phyloP scores from a whole-genome alignment of 2,329 filamentous ascomycete genomes.

The Capronia epimyces region DNA sequence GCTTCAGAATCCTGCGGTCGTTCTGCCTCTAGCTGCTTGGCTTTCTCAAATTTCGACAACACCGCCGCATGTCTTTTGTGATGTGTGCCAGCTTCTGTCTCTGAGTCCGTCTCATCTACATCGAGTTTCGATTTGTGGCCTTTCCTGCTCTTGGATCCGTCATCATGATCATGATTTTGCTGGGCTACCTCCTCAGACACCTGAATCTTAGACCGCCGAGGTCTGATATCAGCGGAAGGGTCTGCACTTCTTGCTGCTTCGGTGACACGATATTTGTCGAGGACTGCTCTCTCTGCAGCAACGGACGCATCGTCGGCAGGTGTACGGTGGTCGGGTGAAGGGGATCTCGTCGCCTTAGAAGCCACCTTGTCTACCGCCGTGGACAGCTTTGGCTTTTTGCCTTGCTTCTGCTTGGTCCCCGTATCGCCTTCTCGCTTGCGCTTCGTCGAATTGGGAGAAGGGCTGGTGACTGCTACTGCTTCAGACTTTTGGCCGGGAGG shows the following conservation, averaged over 20 bases:
- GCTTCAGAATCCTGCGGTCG: neutral
- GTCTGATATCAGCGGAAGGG: neutral
- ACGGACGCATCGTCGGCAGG: constrained; percentile 4
- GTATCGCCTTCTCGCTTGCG: constrained; percentile 28
- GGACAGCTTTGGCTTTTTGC: constrained; percentile 38
- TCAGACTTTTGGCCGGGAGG: constrained; percentile 32
- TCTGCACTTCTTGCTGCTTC: constrained; percentile 5
- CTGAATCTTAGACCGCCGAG: constrained; percentile 30
- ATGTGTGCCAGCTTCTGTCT: constrained; percentile 35
- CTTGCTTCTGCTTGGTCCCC: constrained; percentile 31
- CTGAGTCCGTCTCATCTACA: constrained; percentile 37
- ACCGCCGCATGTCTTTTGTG: constrained; percentile 28
- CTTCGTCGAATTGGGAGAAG: constrained; percentile 24
- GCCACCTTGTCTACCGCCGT: constrained; percentile 9
- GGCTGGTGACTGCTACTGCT: neutral
- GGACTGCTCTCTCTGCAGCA: constrained; percentile 7
- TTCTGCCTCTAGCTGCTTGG: constrained; percentile 17
- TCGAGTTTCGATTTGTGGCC: constrained; percentile 13
- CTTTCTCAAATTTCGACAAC: constrained; percentile 31
- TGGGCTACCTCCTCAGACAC: constrained; percentile 26
- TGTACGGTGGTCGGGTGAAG: neutral
- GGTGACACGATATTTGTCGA: constrained; percentile 19
- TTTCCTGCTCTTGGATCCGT: constrained; percentile 15
- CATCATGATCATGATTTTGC: neutral
- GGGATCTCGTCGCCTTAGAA: neutral